A percentile compares a stretch with the other conserved stretches of the same genome.
These are phyloP conservation scores for Corrigiola litoralis DNA, from an alignment of 179 eudicot species.

Conservation along the genomic window DNA sequence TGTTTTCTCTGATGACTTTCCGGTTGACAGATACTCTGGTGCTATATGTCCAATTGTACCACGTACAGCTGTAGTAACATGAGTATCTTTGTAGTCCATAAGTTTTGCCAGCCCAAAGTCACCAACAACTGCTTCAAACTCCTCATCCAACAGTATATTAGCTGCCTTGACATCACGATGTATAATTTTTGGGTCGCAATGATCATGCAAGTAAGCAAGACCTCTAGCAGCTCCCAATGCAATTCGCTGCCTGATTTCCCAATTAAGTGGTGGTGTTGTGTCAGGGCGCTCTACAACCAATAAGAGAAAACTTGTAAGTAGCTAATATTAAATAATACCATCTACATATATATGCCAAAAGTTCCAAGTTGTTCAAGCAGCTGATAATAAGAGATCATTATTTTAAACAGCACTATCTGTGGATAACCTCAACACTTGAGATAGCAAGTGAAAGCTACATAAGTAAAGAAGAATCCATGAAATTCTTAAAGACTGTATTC, in stretches of 20 bases:
- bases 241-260: constrained; percentile 38
- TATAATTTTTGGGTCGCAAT: constrained; percentile 44
- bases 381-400: too few species aligned
- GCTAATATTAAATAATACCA: not conserved
- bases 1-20: constrained; percentile 41
- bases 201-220: constrained; percentile 44
- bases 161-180: constrained; percentile 52
- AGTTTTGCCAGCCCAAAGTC: constrained; percentile 46
- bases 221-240: constrained; percentile 45
- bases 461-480: not conserved
- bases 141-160: constrained; percentile 41
- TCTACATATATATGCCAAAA: too few species aligned
- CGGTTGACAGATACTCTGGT: constrained; percentile 43
- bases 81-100: constrained; percentile 44
- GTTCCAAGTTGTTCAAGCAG: too few species aligned
- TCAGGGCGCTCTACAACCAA: constrained; percentile 30
- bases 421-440: not conserved
- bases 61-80: constrained; percentile 49
- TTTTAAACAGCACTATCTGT: not conserved
- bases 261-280: constrained; percentile 31
- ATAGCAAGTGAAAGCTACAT: not conserved
- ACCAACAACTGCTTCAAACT: constrained; percentile 46
- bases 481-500: constrained; percentile 4
- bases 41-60: constrained; percentile 53
- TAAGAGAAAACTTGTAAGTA: not conserved